Evolutionary conservation across 257 asterid species (phyloP).

Genomic region (Nicotiana tabacum): DNA sequence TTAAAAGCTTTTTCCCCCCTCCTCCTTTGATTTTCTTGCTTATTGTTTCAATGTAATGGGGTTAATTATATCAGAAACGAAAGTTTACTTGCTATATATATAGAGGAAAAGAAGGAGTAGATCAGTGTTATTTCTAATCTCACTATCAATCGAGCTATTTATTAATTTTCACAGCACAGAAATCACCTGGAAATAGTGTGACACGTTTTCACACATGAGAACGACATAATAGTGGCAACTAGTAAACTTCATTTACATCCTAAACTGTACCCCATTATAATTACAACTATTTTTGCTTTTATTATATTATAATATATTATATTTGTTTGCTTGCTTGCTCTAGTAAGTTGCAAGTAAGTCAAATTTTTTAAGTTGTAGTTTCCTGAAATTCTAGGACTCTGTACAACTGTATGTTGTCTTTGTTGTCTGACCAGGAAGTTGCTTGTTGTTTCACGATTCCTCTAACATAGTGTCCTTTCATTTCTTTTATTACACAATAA

Average conservation of each 20-base stretch:
- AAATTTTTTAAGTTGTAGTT: neutral
- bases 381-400: neutral
- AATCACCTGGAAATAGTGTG: neutral
- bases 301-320: neutral
- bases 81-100: neutral
- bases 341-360: neutral
- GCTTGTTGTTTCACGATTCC: neutral
- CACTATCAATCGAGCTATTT: neutral
- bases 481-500: too few relatives aligned
- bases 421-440: neutral
- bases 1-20: neutral
- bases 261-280: neutral
- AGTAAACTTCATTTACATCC: neutral
- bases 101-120: neutral
- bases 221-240: neutral
- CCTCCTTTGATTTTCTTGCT: neutral
- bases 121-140: neutral
- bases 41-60: too few relatives aligned
- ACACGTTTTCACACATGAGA: constrained; percentile 3
- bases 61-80: neutral
- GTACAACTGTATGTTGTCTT: neutral
- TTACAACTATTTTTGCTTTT: neutral
- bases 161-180: neutral
- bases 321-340: neutral
- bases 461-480: too few relatives aligned